A percentile compares a stretch with the other conserved stretches of the same genome.
Evolutionary conservation across 2,329 filamentous ascomycete species (phyloP).

Genomic region (Trichoderma sp.): DNA sequence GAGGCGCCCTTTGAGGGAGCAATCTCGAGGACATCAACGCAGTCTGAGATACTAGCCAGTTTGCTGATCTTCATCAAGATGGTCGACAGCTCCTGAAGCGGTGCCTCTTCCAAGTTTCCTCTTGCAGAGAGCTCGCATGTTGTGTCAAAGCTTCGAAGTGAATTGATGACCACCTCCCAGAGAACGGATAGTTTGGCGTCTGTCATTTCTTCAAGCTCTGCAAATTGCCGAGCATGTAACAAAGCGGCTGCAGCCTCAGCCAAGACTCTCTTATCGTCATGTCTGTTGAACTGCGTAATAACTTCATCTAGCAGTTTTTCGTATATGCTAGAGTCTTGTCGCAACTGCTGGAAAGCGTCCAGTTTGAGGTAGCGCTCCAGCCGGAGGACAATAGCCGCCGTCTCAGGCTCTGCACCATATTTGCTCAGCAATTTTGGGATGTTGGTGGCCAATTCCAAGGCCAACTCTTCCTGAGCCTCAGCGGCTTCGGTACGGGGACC

Average conservation of each 20-base stretch:
- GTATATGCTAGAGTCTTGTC: slow-evolving; percentile 80
- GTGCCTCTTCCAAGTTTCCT: slow-evolving; percentile 62
- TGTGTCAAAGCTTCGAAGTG: slow-evolving; percentile 68
- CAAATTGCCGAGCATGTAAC: slow-evolving; percentile 78
- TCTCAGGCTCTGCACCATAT: slow-evolving; percentile 84
- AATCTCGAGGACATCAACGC: slow-evolving; percentile 69
- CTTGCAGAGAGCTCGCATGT: slow-evolving; percentile 69
- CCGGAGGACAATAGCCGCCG: slow-evolving; percentile 79
- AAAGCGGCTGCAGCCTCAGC: slow-evolving; percentile 80
- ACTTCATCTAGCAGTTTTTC: slow-evolving; percentile 83
- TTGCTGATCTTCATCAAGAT: slow-evolving; percentile 77
- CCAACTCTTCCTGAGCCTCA: slow-evolving; percentile 74
- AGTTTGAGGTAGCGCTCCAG: slow-evolving; percentile 84
- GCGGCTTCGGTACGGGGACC: slow-evolving; percentile 60
- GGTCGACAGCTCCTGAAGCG: slow-evolving; percentile 69
- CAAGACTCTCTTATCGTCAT: slow-evolving; percentile 81
- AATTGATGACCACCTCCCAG: slow-evolving; percentile 80
- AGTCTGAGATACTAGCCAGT: slow-evolving; percentile 75
- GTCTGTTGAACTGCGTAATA: slow-evolving; percentile 89
- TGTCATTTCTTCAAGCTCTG: slow-evolving; percentile 83
- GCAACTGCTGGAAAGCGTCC: slow-evolving; percentile 81
- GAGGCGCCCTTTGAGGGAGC: slow-evolving; percentile 48
- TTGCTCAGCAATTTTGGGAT: slow-evolving; percentile 89
- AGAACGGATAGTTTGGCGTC: slow-evolving; percentile 75
- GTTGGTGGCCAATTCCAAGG: slow-evolving; percentile 70